Conservation (phyloP, 2,329 filamentous ascomycete genomes). For the Coniochaeta sp. region DNA sequence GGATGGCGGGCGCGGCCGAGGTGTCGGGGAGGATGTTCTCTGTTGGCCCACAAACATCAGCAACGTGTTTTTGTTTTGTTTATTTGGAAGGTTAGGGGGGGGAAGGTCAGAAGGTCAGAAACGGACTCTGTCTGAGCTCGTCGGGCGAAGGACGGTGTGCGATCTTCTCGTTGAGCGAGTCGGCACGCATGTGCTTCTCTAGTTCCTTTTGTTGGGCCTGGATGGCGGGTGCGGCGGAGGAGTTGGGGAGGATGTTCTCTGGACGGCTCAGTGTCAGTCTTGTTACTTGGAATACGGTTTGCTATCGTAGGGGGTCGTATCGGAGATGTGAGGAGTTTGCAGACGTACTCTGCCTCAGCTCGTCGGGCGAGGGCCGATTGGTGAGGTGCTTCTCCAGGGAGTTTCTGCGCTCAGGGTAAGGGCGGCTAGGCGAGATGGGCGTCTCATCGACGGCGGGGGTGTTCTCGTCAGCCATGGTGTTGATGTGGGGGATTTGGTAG, state of each 20-base stretch:
- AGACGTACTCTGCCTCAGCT: constrained; percentile 68
- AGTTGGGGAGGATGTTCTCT: constrained; percentile 84
- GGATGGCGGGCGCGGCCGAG: not conserved
- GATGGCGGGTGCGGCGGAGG: constrained; percentile 69
- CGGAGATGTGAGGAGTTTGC: not conserved
- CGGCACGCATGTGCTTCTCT: constrained; percentile 73
- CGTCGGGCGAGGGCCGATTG: constrained; percentile 66
- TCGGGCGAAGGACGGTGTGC: constrained; percentile 70
- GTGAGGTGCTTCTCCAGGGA: constrained; percentile 67
- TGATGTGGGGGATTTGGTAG: not conserved
- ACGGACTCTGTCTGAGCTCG: constrained; percentile 36
- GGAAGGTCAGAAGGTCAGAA: not conserved
- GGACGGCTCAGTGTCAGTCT: constrained; percentile 7
- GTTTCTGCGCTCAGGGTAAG: constrained; percentile 48
- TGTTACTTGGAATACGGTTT: not conserved
- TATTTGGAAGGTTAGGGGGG: not conserved
- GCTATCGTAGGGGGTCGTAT: not conserved
- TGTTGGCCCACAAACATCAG: not conserved
- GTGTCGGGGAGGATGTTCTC: not conserved
- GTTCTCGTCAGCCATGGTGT: constrained; percentile 25
- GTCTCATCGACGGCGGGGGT: constrained; percentile 42
- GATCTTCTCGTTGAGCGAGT: constrained; percentile 82
- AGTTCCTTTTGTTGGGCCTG: constrained; percentile 73
- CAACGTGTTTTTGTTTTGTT: not conserved
- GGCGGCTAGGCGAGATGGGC: constrained; percentile 48